Conservation (phyloP, 768 basidiomycete species). For the Erythrobasidium yunnanense region DNA sequence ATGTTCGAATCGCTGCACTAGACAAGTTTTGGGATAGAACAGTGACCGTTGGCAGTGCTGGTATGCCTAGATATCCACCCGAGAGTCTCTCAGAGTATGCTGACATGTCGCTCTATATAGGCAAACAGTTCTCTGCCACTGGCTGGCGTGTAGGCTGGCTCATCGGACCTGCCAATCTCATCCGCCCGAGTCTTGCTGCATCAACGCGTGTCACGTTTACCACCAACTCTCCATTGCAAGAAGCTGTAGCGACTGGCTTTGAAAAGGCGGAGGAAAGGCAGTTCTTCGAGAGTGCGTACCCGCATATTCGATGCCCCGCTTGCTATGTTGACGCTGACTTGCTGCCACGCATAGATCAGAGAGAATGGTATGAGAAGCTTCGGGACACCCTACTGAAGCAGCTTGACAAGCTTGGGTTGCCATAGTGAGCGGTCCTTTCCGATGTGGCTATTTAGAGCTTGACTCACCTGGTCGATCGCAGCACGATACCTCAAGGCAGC, state of each 20-base stretch:
- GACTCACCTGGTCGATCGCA: not conserved
- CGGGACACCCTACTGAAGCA: conserved; percentile 58
- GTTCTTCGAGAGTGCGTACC: conserved; percentile 54
- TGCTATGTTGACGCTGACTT: not conserved
- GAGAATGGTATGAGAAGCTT: conserved; percentile 69
- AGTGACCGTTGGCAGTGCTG: conserved; percentile 61
- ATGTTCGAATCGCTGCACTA: conserved; percentile 82
- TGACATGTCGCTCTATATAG: conserved; percentile 9
- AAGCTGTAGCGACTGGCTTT: conserved; percentile 80
- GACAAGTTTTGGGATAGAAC: conserved; percentile 99
- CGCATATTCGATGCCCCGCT: not conserved
- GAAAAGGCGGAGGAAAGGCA: conserved; percentile 60
- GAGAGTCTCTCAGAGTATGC: not conserved
- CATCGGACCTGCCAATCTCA: conserved; percentile 71
- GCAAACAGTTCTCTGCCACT: conserved; percentile 75
- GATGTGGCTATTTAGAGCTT: too few species aligned
- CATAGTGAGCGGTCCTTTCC: conserved; percentile 46
- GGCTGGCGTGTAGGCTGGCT: conserved; percentile 98
- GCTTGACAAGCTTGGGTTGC: conserved; percentile 70
- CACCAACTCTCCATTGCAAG: conserved; percentile 85
- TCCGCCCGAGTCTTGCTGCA: conserved; percentile 71
- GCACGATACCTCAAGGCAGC: conserved; percentile 68
- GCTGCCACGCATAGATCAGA: conserved; percentile 47
- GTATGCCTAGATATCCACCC: too few species aligned
- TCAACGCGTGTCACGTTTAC: conserved; percentile 91